Evolutionary conservation across 2,329 filamentous ascomycete species (phyloP).

Genomic region (Exophiala sideris): DNA sequence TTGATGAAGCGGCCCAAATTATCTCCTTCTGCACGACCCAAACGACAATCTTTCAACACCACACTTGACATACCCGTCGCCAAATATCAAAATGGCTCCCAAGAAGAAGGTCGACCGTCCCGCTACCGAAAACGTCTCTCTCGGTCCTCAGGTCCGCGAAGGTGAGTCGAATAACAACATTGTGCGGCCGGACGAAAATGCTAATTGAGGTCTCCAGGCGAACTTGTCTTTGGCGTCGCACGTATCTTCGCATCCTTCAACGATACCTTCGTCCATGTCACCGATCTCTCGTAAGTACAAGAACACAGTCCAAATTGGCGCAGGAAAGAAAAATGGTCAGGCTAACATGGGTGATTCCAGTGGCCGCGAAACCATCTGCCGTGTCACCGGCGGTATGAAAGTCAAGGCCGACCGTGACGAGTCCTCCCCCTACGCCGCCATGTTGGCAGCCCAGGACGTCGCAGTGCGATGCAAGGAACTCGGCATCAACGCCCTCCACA

Average conservation of each 20-base stretch:
- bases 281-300: slow-evolving; percentile 82
- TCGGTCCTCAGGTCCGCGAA: slow-evolving; percentile 95
- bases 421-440: slow-evolving; percentile 98
- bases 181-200: not conserved
- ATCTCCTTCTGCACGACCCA: too few species aligned
- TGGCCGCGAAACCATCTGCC: slow-evolving; percentile 99
- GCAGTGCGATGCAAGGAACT: slow-evolving; percentile 85
- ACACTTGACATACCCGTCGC: not conserved
- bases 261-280: slow-evolving; percentile 96
- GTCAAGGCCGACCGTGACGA: slow-evolving; percentile 99
- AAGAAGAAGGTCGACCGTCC: slow-evolving; percentile 81
- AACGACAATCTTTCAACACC: not conserved
- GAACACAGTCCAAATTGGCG: slow-evolving; percentile 26
- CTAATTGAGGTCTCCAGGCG: slow-evolving; percentile 56
- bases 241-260: slow-evolving; percentile 97
- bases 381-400: slow-evolving; percentile 99
- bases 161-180: slow-evolving; percentile 54
- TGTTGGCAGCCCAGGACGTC: slow-evolving; percentile 99
- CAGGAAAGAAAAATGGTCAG: slow-evolving; percentile 24
- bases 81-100: slow-evolving; percentile 73
- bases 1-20: too few species aligned
- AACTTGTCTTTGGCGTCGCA: slow-evolving; percentile 96
- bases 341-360: slow-evolving; percentile 73
- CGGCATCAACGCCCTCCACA: slow-evolving; percentile 93
- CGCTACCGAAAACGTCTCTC: slow-evolving; percentile 93